Evolutionary conservation across 805 yeast species (phyloP), one percentile per base, ranked within the genome.

Genomic region (Teunomyces funiuensis): DNA sequence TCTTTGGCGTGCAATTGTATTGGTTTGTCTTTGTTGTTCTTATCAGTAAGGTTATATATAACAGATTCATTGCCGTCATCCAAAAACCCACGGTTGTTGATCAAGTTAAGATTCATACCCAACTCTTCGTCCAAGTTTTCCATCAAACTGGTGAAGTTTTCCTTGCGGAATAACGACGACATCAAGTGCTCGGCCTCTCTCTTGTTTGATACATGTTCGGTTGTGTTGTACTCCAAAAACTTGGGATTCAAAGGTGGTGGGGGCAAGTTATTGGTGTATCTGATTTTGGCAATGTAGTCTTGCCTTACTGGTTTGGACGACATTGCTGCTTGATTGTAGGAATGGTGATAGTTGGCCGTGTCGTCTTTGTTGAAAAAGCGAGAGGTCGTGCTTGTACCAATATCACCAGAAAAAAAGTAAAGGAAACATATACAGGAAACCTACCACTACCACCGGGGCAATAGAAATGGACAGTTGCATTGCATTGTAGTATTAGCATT

Each of bases 241-340:
- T 85, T 88, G 22, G 99, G 97, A 34, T 96, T 88, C 46, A 93
- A 74, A 17, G 91, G 85, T 7, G 98, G 98, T 2, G 97, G 90
- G 5, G 99, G 99, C 17, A 93, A 72, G 54, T 80, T 85, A 60
- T 93, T 93, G 44, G 79, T 79, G 62, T 89, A 91, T 56, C 95
- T 77, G 40, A 85, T 79, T 52, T 85, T 83, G 34, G 95, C 95
- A 42, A 85, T 80, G 55, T 82, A 85, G 42, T 85, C 90, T 58
- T 84, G 90, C 59, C 82, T 79, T 47, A 75, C 73, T 36, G 72
- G 66, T 26, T 57, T 54, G 34, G 48, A 52, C 8, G 68, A 58
- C 65, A 61, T 63, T 43, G 13, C 43, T 16, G 43, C n/a, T 28
- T 28, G 11, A 27, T 13, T 31, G 28, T 15, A 19, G 33, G n/a